Evolutionary conservation across 2,329 filamentous ascomycete genomes (phyloP).

Genomic region (Neofusicoccum umdonicola): DNA sequence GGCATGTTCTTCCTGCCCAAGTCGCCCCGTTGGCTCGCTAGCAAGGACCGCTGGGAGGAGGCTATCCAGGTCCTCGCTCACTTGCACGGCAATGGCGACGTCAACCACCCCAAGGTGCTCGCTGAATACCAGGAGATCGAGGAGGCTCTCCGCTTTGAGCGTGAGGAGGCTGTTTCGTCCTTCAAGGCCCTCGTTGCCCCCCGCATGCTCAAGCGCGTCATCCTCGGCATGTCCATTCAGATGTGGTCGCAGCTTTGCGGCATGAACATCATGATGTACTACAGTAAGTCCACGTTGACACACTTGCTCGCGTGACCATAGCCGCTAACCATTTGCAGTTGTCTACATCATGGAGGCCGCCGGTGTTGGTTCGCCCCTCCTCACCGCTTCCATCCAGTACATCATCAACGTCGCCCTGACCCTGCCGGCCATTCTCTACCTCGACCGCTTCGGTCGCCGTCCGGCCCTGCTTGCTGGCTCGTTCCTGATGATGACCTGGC

Average conservation of each 20-base stretch:
- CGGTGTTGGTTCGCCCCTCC: constrained; percentile 45
- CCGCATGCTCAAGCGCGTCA: constrained; percentile 50
- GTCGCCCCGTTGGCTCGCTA: constrained; percentile 64
- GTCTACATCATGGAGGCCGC: constrained; percentile 39
- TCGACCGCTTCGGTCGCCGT: constrained; percentile 55
- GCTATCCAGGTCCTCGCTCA: constrained; percentile 40
- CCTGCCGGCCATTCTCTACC: constrained; percentile 53
- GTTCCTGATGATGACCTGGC: constrained; percentile 48
- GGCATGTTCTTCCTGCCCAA: constrained; percentile 57
- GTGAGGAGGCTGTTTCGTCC: constrained; percentile 43
- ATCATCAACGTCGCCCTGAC: constrained; percentile 58
- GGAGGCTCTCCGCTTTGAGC: constrained; percentile 40
- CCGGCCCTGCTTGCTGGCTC: constrained; percentile 50
- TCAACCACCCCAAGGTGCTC: constrained; percentile 53
- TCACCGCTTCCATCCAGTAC: constrained; percentile 56
- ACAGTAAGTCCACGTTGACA: not conserved
- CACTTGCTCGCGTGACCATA: not conserved
- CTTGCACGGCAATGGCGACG: constrained; percentile 54
- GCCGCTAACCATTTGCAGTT: not conserved
- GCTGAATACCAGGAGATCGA: constrained; percentile 58
- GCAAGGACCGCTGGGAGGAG: constrained; percentile 61
- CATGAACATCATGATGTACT: constrained; percentile 57
- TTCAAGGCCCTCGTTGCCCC: constrained; percentile 45
- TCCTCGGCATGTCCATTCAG: constrained; percentile 52
- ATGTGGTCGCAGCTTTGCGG: constrained; percentile 58